Conservation (phyloP, 2,329 filamentous ascomycete species). For the Verticillium albo-atrum region DNA sequence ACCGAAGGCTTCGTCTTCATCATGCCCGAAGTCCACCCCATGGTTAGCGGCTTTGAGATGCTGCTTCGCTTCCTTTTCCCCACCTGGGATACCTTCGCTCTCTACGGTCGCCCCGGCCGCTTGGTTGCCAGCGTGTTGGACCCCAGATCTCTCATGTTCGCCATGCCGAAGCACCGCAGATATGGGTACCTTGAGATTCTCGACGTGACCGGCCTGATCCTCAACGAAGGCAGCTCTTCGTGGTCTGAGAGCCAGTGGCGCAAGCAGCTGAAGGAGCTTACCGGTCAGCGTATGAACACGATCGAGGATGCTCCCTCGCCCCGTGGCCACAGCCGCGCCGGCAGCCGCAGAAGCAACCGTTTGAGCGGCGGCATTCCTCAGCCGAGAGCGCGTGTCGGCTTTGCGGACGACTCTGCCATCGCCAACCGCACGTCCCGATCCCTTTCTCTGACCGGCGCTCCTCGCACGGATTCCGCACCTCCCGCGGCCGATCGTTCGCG, state of each 20-base stretch:
- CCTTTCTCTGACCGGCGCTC: constrained; percentile 37
- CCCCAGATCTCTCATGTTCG: constrained; percentile 91
- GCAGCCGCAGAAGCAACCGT: constrained; percentile 52
- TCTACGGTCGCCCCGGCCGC: constrained; percentile 86
- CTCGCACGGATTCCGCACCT: constrained; percentile 47
- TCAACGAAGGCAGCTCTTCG: constrained; percentile 66
- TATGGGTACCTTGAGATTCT: constrained; percentile 89
- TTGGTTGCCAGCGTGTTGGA: constrained; percentile 86
- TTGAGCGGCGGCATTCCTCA: constrained; percentile 36
- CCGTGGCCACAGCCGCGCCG: constrained; percentile 30
- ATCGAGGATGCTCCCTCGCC: constrained; percentile 39
- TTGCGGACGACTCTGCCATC: constrained; percentile 46
- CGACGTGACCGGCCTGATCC: constrained; percentile 77
- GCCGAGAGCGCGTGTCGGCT: constrained; percentile 47
- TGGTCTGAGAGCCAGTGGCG: constrained; percentile 93
- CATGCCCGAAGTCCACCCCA: constrained; percentile 93
- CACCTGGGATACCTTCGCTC: constrained; percentile 83
- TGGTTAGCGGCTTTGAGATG: constrained; percentile 91
- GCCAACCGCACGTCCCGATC: constrained; percentile 50
- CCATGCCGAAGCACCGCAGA: constrained; percentile 82
- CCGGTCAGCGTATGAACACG: constrained; percentile 69
- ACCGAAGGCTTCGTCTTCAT: constrained; percentile 96
- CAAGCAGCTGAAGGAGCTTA: constrained; percentile 81
- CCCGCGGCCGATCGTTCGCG: constrained; percentile 34
- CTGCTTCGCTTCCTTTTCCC: constrained; percentile 91